phyloP scores from a whole-genome alignment of 495 filamentous ascomycete species.

The Tuber calosporum region DNA sequence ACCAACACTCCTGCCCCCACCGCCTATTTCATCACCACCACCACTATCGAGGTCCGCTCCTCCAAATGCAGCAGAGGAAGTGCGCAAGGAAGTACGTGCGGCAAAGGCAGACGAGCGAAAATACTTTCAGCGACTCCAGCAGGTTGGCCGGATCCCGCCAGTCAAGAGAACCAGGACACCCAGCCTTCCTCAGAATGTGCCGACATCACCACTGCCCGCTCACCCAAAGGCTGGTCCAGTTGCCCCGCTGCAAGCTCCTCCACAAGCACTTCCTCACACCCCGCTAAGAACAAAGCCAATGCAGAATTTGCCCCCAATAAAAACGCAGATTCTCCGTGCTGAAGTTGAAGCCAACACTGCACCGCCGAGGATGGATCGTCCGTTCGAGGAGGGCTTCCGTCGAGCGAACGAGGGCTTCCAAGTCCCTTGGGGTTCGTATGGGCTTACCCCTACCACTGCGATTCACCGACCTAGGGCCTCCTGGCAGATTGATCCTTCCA shows the following conservation, averaged over 20 bases:
- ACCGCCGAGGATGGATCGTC: conserved; percentile 30
- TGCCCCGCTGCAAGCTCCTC: neutral
- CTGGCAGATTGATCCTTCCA: conserved; percentile 36
- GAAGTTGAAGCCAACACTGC: conserved; percentile 32
- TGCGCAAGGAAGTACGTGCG: conserved; percentile 30
- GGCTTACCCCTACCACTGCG: conserved; percentile 31
- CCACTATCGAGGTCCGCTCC: conserved; percentile 32
- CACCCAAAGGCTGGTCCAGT: conserved; percentile 5
- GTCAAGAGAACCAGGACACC: conserved; percentile 6
- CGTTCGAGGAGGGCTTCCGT: conserved; percentile 29
- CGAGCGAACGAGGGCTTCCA: conserved; percentile 38
- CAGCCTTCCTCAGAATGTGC: conserved; percentile 2
- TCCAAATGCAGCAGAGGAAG: conserved; percentile 19
- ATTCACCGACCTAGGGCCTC: conserved; percentile 9
- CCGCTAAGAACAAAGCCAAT: conserved; percentile 14
- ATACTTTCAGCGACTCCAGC: conserved; percentile 41
- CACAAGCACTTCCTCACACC: conserved; percentile 2
- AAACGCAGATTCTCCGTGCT: conserved; percentile 24
- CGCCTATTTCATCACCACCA: conserved; percentile 32
- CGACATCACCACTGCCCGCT: neutral
- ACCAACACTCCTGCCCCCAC: conserved; percentile 6
- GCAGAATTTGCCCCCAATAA: conserved; percentile 33
- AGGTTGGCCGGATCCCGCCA: conserved; percentile 77
- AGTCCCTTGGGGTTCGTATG: conserved; percentile 33
- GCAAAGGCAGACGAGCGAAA: conserved; percentile 38